Base-by-base conservation (phyloP, 495 filamentous ascomycete genomes). In the Xeromyces bisporus region DNA sequence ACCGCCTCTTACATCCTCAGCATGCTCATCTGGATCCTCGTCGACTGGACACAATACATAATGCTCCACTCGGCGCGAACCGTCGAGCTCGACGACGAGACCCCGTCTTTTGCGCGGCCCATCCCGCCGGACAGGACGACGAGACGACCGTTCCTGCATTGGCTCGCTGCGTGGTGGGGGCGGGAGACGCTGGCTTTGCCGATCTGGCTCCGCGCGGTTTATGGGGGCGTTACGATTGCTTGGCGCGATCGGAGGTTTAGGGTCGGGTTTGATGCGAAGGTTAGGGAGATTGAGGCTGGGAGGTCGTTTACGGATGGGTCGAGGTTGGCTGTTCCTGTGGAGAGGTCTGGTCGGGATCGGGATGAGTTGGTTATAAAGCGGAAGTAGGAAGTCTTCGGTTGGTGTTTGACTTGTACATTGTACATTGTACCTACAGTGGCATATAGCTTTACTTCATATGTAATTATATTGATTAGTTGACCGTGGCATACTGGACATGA, bases 171-270 rank as follows among this genome's bases (percentile, higher is more conserved):
- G 1, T 99, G 91, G 91, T 40, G 92, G 0, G 86, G 80, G 0
- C 63, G 89, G 13, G 89, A 99, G 47, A 23, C 67, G 1, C 56
- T 93, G 6, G 86, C 91, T 0, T 58, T 87, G 16, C 83, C 82
- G 3, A 80, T 99, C 29, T 96, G 89, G 89, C 29, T 58, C 2
- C 77, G 75, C 71, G 85, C 87, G 9, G 73, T 93, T 13, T 75
- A 74, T 40, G 77, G 84, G 32, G 91, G 80, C 3, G 71, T 73
- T 18, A 85, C 73, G 16, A 82, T 96, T 7, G 67, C 70, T 34
- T 96, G 91, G 91, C 64, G 89, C 20, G 84, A 85, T 0, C 71
- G 71, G 40, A 66, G 60, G 15, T 96, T 96, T 50, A 68, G 71
- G 47, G 85, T 99, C 8, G 69, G 79, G 3, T 48, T 61, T 23